Conservation (phyloP, 2,329 filamentous ascomycete genomes). For the Phoma herbarum region DNA sequence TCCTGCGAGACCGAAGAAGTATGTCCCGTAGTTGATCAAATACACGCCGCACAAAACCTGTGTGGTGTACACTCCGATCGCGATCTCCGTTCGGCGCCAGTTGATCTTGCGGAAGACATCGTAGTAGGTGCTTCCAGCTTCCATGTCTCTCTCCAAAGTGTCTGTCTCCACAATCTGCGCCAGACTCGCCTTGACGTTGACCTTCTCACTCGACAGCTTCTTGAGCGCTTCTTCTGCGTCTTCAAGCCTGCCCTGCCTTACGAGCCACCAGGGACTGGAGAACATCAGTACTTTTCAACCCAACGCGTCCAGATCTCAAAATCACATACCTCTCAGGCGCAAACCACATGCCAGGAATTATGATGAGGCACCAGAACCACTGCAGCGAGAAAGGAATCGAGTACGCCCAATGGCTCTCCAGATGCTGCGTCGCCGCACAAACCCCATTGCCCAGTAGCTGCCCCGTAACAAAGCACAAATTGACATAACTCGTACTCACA, state of each 20-base stretch:
- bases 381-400: constrained; percentile 71
- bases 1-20: constrained; percentile 56
- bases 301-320: not conserved
- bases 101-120: constrained; percentile 78
- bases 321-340: constrained; percentile 62
- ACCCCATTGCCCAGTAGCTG: constrained; percentile 62
- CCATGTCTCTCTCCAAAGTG: constrained; percentile 62
- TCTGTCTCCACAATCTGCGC: constrained; percentile 71
- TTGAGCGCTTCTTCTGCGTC: constrained; percentile 71
- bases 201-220: constrained; percentile 60
- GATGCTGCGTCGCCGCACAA: constrained; percentile 62
- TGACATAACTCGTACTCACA: constrained; percentile 67
- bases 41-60: constrained; percentile 54
- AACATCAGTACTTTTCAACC: not conserved
- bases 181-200: constrained; percentile 61
- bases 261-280: constrained; percentile 71
- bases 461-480: constrained; percentile 69
- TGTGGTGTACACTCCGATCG: constrained; percentile 57
- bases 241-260: constrained; percentile 67
- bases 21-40: constrained; percentile 54
- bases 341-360: constrained; percentile 69
- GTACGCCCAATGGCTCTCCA: constrained; percentile 63
- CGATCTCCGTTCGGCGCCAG: constrained; percentile 76
- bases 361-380: constrained; percentile 75
- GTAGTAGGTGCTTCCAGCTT: constrained; percentile 20